phyloP scores from a whole-genome alignment of 352 stramenopile species.

The Phytophthora pluvialis region DNA sequence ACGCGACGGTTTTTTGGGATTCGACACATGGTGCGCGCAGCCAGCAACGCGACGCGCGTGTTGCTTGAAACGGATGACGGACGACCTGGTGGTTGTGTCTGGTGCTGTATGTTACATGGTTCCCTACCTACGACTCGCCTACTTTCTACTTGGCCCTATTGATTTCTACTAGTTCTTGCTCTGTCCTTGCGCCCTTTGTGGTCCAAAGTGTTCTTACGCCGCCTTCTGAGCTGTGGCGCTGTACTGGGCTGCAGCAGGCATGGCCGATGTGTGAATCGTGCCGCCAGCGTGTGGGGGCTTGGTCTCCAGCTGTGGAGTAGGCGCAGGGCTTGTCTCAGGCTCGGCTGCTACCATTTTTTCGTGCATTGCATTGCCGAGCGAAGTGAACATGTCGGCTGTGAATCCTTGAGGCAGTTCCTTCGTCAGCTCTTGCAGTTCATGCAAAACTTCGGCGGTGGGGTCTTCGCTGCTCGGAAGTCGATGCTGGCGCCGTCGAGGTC shows the following conservation, averaged over 20 bases:
- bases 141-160: conserved; percentile 16
- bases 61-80: conserved; percentile 27
- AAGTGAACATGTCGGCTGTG: conserved; percentile 68
- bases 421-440: conserved; percentile 44
- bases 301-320: conserved; percentile 22
- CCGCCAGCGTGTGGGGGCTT: background rate
- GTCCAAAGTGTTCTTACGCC: conserved; percentile 20
- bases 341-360: conserved; percentile 29
- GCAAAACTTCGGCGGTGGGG: conserved; percentile 36
- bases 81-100: conserved; percentile 1
- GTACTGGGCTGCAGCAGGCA: conserved; percentile 16
- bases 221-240: conserved; percentile 18
- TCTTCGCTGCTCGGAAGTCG: conserved; percentile 32
- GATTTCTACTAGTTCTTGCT: conserved; percentile 26
- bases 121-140: conserved; percentile 13
- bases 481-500: conserved; percentile 16
- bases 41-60: conserved; percentile 2
- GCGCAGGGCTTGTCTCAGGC: conserved; percentile 10
- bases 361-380: conserved; percentile 59
- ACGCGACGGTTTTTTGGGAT: conserved; percentile 26
- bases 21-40: conserved; percentile 8
- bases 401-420: conserved; percentile 59
- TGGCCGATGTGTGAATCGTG: background rate
- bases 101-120: conserved; percentile 28
- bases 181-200: conserved; percentile 8